Evolutionary conservation across 331 rosid species (phyloP).

Genomic region (Acacia concinna): DNA sequence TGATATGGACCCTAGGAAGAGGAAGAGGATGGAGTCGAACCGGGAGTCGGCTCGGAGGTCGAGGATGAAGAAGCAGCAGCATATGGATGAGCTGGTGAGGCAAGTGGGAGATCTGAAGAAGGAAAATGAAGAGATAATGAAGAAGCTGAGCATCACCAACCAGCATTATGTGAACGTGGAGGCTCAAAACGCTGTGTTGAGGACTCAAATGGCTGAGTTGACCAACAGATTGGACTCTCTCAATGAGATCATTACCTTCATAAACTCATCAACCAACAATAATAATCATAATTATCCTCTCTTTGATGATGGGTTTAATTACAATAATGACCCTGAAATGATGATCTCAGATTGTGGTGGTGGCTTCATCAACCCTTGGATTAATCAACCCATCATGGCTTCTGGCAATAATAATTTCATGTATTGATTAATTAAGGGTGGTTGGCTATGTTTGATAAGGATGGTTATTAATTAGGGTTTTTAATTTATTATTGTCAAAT

Average conservation of each 20-base stretch:
- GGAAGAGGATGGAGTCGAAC: slow-evolving; percentile 78
- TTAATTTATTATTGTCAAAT: neutral
- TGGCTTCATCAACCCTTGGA: neutral
- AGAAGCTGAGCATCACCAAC: slow-evolving; percentile 37
- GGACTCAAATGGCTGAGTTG: slow-evolving; percentile 66
- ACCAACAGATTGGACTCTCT: slow-evolving; percentile 56
- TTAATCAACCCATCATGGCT: neutral
- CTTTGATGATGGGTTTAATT: slow-evolving; percentile 6
- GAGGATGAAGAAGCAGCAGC: slow-evolving; percentile 67
- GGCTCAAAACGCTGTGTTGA: slow-evolving; percentile 61
- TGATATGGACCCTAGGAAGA: slow-evolving; percentile 54
- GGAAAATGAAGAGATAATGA: slow-evolving; percentile 49
- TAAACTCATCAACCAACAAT: slow-evolving; percentile 36
- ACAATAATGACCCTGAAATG: neutral
- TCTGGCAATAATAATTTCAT: neutral
- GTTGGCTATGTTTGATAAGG: neutral
- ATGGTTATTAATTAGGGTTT: neutral
- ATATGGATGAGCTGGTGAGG: slow-evolving; percentile 45
- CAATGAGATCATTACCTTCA: slow-evolving; percentile 50
- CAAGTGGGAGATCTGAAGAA: slow-evolving; percentile 47
- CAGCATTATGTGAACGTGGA: slow-evolving; percentile 52
- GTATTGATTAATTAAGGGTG: neutral
- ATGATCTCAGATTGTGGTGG: neutral
- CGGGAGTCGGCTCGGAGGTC: slow-evolving; percentile 82
- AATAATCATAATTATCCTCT: slow-evolving; percentile 3